Conservation (phyloP, 805 yeast species). For the Debaryomyces prosopidis region DNA sequence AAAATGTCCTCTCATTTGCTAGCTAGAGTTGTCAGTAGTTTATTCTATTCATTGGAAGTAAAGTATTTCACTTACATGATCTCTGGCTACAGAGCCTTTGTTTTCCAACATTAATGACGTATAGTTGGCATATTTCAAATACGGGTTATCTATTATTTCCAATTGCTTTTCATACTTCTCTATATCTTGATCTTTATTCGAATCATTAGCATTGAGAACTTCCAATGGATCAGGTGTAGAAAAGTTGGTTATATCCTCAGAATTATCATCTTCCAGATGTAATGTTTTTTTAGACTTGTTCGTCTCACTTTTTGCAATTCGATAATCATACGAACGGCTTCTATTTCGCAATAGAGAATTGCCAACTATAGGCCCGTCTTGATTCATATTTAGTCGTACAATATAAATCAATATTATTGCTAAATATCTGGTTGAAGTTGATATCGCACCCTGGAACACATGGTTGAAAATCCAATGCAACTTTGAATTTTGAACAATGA, state of each 20-base stretch:
- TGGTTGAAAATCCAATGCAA: too few species aligned
- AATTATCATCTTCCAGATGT: too few species aligned
- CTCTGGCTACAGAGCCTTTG: constrained; percentile 37
- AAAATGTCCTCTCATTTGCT: constrained; percentile 35
- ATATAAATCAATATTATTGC: too few species aligned
- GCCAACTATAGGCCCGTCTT: background rate
- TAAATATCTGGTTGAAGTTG: too few species aligned
- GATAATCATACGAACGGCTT: background rate
- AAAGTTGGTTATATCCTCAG: too few species aligned
- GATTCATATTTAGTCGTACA: too few species aligned
- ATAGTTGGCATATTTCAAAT: background rate
- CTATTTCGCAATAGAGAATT: background rate
- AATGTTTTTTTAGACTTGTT: background rate
- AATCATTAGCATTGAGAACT: too few species aligned
- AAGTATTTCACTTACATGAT: constrained; percentile 28
- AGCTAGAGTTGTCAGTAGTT: constrained; percentile 21
- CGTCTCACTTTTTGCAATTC: background rate
- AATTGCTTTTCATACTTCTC: background rate
- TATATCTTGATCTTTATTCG: background rate
- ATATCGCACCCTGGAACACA: too few species aligned
- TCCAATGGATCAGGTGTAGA: too few species aligned
- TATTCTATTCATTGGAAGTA: background rate
- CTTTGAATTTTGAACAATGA: too few species aligned
- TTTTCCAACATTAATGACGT: constrained; percentile 21
- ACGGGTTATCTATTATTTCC: background rate